Conservation (phyloP, 192 early-diverging fungal genomes). For the Coemansia pectinata region DNA sequence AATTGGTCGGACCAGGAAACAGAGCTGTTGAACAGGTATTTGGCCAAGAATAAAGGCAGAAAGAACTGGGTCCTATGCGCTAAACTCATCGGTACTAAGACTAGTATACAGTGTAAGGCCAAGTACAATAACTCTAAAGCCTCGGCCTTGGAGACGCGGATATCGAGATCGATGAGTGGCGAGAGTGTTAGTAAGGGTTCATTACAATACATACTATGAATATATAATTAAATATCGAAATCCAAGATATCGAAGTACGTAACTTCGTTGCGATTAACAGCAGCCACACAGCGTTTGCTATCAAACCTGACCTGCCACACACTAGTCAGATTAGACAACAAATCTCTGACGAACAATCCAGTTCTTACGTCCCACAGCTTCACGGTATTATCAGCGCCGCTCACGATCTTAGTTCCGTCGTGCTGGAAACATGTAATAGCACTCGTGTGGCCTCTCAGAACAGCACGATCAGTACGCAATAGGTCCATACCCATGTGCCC, state of each 20-base stretch:
- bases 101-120: slow-evolving; percentile 37
- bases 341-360: slow-evolving; percentile 79
- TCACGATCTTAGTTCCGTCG: slow-evolving; percentile 89
- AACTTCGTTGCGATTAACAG: slow-evolving; percentile 61
- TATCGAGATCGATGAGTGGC: background rate
- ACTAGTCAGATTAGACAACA: slow-evolving; percentile 76
- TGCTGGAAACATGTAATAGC: slow-evolving; percentile 99
- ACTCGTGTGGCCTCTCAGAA: slow-evolving; percentile 63
- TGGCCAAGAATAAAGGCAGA: slow-evolving; percentile 12
- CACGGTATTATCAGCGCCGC: slow-evolving; percentile 89
- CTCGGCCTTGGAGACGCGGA: too few relatives aligned
- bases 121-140: slow-evolving; percentile 37
- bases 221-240: slow-evolving; percentile 21
- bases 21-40: slow-evolving; percentile 3
- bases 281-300: slow-evolving; percentile 77
- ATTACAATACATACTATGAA: background rate
- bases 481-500: slow-evolving; percentile 12
- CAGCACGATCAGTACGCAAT: slow-evolving; percentile 59
- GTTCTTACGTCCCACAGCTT: slow-evolving; percentile 97
- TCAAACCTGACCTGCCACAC: slow-evolving; percentile 98
- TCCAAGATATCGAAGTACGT: slow-evolving; percentile 62
- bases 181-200: slow-evolving; percentile 1
- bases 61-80: slow-evolving; percentile 33
- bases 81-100: slow-evolving; percentile 15
- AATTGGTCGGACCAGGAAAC: slow-evolving; percentile 30